Conservation (phyloP, 2,329 filamentous ascomycete species). For the Cordyceps fumosorosea region DNA sequence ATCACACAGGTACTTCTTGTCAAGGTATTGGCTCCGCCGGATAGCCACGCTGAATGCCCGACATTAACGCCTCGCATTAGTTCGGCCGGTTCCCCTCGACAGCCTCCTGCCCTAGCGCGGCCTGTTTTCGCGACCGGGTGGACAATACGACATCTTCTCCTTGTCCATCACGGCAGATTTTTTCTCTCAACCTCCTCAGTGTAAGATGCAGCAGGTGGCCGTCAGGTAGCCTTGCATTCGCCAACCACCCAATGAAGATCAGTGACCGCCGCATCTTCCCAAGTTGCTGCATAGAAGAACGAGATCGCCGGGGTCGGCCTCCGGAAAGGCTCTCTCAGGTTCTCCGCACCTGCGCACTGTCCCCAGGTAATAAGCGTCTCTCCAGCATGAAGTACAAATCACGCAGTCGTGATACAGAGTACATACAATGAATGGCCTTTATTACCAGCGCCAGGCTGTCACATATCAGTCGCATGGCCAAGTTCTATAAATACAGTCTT, state of each 20-base stretch:
- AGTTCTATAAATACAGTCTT: not conserved
- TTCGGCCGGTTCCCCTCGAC: not conserved
- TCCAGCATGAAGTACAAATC: not conserved
- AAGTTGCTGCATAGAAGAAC: not conserved
- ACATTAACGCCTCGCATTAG: constrained; percentile 13
- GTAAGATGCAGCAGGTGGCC: not conserved
- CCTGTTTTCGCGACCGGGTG: constrained; percentile 7
- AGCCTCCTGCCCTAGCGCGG: constrained; percentile 6
- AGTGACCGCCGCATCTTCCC: not conserved
- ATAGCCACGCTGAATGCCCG: constrained; percentile 12
- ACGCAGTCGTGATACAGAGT: not conserved
- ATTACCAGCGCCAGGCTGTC: not conserved
- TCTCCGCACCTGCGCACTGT: not conserved
- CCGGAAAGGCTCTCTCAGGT: not conserved
- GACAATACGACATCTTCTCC: not conserved
- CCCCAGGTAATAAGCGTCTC: too few relatives aligned
- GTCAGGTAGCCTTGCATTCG: not conserved
- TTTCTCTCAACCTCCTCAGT: not conserved
- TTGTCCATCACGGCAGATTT: not conserved
- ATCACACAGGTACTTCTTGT: not conserved
- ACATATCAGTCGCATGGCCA: not conserved
- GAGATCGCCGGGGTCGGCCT: not conserved
- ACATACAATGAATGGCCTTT: not conserved
- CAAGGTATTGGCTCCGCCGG: not conserved
- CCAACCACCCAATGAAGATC: not conserved